A percentile compares a stretch with the other conserved stretches of the same genome.
Evolutionary conservation across 495 filamentous ascomycete genomes (phyloP).

Genomic region (Lasiosphaeris hirsuta): DNA sequence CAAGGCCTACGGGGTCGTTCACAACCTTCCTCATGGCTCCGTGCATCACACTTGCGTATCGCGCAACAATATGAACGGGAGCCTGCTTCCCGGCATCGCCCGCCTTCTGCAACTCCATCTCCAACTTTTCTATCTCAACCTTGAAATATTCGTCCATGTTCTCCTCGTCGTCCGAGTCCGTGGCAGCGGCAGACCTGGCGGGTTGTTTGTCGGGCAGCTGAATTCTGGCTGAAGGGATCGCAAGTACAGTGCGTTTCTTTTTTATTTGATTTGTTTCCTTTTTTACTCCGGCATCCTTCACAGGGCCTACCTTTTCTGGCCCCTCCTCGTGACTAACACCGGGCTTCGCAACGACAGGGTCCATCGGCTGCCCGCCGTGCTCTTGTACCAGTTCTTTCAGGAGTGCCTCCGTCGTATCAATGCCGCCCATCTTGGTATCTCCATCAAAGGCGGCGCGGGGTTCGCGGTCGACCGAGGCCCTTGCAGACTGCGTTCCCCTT

Average conservation of each 20-base stretch:
- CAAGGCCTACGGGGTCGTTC: constrained; percentile 29
- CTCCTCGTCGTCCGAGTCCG: constrained; percentile 51
- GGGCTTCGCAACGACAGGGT: constrained; percentile 5
- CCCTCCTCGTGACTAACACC: neutral
- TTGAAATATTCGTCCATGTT: constrained; percentile 52
- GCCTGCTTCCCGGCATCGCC: constrained; percentile 24
- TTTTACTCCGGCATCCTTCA: constrained; percentile 1
- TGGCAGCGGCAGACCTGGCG: constrained; percentile 25
- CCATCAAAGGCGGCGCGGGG: constrained; percentile 17
- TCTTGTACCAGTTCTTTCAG: constrained; percentile 6
- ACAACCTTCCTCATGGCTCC: constrained; percentile 34
- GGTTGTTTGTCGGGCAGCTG: constrained; percentile 31
- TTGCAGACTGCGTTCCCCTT: constrained; percentile 39
- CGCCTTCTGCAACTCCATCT: constrained; percentile 40
- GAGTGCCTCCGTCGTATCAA: constrained; percentile 5
- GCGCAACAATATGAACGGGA: constrained; percentile 23
- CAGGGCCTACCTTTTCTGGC: neutral
- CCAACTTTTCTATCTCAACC: constrained; percentile 39
- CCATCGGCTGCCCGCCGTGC: neutral
- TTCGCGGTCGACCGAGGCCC: constrained; percentile 38
- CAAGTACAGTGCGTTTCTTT: constrained; percentile 14
- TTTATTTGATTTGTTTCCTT: neutral
- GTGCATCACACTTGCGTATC: constrained; percentile 35
- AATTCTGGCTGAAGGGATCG: constrained; percentile 14
- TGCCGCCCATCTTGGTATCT: constrained; percentile 23